Evolutionary conservation across 306 rosid genomes (phyloP).

Genomic region (Rubus idaeus): DNA sequence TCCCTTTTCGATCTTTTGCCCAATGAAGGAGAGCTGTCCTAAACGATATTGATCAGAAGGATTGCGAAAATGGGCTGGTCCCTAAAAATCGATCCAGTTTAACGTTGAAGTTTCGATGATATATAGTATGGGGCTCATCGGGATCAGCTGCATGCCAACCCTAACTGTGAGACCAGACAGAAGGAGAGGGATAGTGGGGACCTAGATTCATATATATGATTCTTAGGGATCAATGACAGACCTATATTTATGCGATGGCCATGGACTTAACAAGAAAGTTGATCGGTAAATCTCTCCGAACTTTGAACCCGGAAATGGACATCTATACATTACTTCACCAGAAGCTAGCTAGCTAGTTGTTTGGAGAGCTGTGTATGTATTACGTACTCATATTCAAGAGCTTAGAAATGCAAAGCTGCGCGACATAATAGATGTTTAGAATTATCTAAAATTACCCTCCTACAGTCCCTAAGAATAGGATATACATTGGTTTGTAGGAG

Average conservation of each 20-base stretch:
- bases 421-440: no score
- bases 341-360: no score
- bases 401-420: no score
- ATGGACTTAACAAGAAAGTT: no score
- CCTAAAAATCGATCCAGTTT: neutral
- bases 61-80: slow-evolving; percentile 1
- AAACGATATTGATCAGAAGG: slow-evolving; percentile 2
- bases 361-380: no score
- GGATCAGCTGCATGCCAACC: slow-evolving; percentile 8
- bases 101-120: slow-evolving; percentile 13
- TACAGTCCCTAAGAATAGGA: no score
- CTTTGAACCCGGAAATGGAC: no score
- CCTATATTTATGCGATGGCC: neutral
- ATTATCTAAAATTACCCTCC: no score
- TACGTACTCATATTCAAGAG: no score
- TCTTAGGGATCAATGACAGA: neutral
- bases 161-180: slow-evolving; percentile 8
- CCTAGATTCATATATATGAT: neutral
- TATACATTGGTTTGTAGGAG: no score
- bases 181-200: slow-evolving; percentile 6
- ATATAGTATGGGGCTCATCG: neutral
- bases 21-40: slow-evolving; percentile 2
- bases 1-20: neutral
- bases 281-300: no score
- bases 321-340: no score